phyloP scores from a whole-genome alignment of 2,329 filamentous ascomycete species.

The Falciphora oryzae region DNA sequence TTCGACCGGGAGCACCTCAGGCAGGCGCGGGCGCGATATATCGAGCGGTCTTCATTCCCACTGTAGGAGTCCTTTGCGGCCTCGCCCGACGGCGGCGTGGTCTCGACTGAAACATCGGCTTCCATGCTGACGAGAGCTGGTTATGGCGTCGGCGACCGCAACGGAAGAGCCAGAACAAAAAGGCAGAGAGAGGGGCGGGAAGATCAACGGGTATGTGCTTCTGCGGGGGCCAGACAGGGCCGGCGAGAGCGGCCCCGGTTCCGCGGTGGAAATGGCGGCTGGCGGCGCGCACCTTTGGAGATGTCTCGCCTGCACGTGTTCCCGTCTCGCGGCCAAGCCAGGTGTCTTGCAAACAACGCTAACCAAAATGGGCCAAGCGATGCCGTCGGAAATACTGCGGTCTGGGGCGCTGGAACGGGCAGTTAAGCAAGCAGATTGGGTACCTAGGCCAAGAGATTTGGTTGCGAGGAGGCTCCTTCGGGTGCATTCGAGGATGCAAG shows the following conservation, averaged over 20 bases:
- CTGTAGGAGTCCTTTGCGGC: neutral
- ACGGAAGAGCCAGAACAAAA: neutral
- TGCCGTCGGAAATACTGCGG: too few species aligned
- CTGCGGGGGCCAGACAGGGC: neutral
- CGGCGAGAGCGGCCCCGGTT: neutral
- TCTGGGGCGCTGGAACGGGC: too few species aligned
- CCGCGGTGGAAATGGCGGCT: neutral
- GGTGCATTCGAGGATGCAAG: too few species aligned
- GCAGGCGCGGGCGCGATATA: constrained; percentile 20
- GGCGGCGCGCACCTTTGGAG: neutral
- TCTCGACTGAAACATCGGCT: neutral
- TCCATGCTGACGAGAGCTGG: neutral
- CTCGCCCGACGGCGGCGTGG: neutral
- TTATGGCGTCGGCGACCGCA: too few species aligned
- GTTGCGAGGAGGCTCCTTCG: too few species aligned
- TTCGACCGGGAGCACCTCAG: constrained; percentile 24
- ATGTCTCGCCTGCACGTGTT: too few species aligned
- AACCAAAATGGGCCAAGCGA: too few species aligned
- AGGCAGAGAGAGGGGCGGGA: neutral
- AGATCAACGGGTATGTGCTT: neutral
- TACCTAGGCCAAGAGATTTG: too few species aligned
- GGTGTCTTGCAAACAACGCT: neutral
- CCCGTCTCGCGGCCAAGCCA: too few species aligned
- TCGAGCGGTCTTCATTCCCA: neutral
- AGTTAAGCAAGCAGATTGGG: too few species aligned